Evolutionary conservation across 805 yeast species (phyloP), one percentile per base, ranked within the genome.

Genomic region (Candida ficus): DNA sequence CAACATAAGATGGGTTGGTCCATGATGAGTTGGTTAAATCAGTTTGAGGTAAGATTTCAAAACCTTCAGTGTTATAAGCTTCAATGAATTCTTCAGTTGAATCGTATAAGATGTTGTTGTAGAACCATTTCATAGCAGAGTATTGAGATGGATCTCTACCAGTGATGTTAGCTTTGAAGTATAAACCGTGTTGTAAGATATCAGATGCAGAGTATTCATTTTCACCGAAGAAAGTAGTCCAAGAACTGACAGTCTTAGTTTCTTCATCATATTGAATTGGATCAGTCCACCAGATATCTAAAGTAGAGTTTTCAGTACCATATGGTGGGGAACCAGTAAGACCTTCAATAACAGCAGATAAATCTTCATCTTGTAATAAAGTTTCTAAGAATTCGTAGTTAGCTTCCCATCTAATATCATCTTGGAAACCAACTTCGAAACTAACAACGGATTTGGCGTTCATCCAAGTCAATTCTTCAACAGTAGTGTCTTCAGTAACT

Each of bases 261-360:
- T 46, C 53, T 14, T 45, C 45, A 26, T 52, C 51, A 21, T 32
- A 45, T 13, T 37, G 42, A 19, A 50, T 29, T 18, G 57, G 57
- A 33, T 50, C 54, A n/a, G 56, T 50, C 43, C 48, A 46, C 55
- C 55, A 52, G 32, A 46, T 37, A 6, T 49, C 53, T 21, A 53
- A 23, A 14, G 50, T 37, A 22, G 53, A 41, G 46, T 52, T 46
- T n/a, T 53, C 53, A 16, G 33, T 9, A 23, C 56, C 56, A 21
- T 39, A 48, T 23, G 46, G n/a, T 13, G 39, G 26, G 17, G 43
- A 42, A 9, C 45, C 42, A 14, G 52, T 47, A 16, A 45, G 53
- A 17, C 43, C 49, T 14, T 44, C 46, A 22, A 54, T 38, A 27
- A 54, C 38, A 4, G 31, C 39, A 14, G 33, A 35, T 33, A 49